Percentiles rank a stretch among this genome's conserved stretches.
These are phyloP conservation scores for Raffaelea deltoideospora DNA, from an alignment of 2,329 filamentous ascomycete genomes.

Conservation along the genomic window DNA sequence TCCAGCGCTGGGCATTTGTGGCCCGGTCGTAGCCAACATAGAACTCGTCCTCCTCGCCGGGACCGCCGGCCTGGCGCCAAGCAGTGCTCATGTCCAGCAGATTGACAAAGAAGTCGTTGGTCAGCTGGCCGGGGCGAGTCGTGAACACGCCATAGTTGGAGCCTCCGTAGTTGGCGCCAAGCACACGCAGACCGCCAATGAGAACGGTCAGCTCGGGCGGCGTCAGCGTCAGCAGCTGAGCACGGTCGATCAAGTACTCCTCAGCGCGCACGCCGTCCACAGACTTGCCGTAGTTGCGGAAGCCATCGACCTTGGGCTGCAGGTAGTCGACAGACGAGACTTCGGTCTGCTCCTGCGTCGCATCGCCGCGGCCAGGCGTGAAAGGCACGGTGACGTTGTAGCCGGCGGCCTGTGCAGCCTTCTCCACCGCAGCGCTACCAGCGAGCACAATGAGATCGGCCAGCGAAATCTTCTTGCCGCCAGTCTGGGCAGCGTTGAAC, in stretches of 20 bases:
- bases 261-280: constrained; percentile 47
- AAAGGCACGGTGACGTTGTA: constrained; percentile 46
- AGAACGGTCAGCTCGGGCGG: constrained; percentile 58
- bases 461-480: constrained; percentile 60
- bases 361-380: constrained; percentile 56
- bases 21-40: constrained; percentile 53
- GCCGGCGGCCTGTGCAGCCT: constrained; percentile 35
- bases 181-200: constrained; percentile 54
- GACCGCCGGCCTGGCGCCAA: constrained; percentile 47
- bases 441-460: constrained; percentile 65
- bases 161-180: constrained; percentile 58
- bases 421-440: constrained; percentile 56
- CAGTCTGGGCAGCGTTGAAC: constrained; percentile 34
- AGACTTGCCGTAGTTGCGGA: constrained; percentile 63
- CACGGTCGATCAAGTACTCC: constrained; percentile 56
- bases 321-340: constrained; percentile 46
- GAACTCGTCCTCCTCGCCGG: constrained; percentile 26
- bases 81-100: constrained; percentile 50
- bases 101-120: constrained; percentile 74
- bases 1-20: constrained; percentile 52
- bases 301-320: constrained; percentile 56
- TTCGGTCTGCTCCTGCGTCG: constrained; percentile 58
- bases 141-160: constrained; percentile 55
- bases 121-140: constrained; percentile 49
- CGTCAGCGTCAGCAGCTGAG: constrained; percentile 54